Percentiles rank a stretch among this genome's conserved stretches.
phyloP scores from a whole-genome alignment of 495 filamentous ascomycete species.

The Tirmania nivea region DNA sequence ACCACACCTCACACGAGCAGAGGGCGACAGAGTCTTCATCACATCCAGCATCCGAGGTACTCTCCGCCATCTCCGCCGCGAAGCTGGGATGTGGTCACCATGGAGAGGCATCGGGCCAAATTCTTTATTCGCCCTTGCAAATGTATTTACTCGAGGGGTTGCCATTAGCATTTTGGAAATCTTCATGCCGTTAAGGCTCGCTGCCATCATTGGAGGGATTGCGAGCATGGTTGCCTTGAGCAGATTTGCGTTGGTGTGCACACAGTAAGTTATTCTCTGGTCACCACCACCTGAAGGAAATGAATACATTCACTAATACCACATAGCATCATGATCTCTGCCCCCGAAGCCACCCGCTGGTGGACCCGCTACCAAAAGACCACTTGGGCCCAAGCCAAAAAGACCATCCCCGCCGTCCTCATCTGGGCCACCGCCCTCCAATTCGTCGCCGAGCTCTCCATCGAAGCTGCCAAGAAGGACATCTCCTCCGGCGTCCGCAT shows the following conservation, averaged over 20 bases:
- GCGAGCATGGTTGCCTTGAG: conserved; percentile 20
- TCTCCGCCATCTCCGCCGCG: conserved; percentile 32
- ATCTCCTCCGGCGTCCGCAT: conserved; percentile 10
- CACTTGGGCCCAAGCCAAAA: conserved; percentile 4
- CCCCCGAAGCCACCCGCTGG: conserved; percentile 6
- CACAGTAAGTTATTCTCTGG: conserved; percentile 7
- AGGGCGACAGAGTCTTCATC: conserved; percentile 27
- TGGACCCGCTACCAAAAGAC: not conserved
- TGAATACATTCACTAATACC: not conserved
- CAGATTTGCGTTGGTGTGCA: conserved; percentile 12
- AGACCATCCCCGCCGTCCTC: conserved; percentile 5
- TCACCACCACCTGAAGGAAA: not conserved
- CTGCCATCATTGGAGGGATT: conserved; percentile 17
- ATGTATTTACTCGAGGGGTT: conserved; percentile 12
- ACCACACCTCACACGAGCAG: conserved; percentile 11
- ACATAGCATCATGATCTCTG: conserved; percentile 10
- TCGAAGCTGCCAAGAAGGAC: conserved; percentile 10
- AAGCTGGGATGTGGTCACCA: conserved; percentile 32
- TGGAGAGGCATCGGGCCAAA: conserved; percentile 35
- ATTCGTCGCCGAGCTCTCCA: conserved; percentile 13
- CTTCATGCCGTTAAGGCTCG: conserved; percentile 19
- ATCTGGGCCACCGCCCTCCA: conserved; percentile 12
- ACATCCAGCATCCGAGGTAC: conserved; percentile 36
- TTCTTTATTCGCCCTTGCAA: conserved; percentile 19
- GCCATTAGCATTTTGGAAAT: conserved; percentile 18